These are phyloP conservation scores for Cystobasidiopsis lactophilus DNA, from an alignment of 768 basidiomycete species.

Conservation along the genomic window DNA sequence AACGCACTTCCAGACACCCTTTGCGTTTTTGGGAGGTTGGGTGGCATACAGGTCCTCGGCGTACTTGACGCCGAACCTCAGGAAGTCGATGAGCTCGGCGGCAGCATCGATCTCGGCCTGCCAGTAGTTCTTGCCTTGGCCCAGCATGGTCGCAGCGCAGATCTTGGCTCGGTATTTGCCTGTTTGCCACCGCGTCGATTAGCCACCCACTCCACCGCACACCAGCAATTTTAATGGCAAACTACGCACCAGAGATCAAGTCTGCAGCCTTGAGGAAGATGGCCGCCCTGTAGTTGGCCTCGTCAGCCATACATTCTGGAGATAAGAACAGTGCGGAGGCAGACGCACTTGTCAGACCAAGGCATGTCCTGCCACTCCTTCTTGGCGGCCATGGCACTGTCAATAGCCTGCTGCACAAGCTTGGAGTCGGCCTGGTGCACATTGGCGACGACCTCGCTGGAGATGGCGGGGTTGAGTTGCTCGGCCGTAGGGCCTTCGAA, in stretches of 20 bases:
- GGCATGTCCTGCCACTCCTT: slow-evolving; percentile 78
- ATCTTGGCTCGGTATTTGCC: slow-evolving; percentile 85
- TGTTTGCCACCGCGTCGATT: too few species aligned
- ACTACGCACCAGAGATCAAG: slow-evolving; percentile 43
- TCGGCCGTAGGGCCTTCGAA: slow-evolving; percentile 48
- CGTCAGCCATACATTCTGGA: not conserved
- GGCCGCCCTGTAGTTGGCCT: slow-evolving; percentile 38
- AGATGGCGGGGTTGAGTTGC: slow-evolving; percentile 28
- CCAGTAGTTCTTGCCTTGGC: slow-evolving; percentile 98
- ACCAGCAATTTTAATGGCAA: too few species aligned
- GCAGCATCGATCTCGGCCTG: slow-evolving; percentile 99
- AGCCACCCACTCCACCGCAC: too few species aligned
- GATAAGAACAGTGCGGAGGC: not conserved
- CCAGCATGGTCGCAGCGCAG: slow-evolving; percentile 88
- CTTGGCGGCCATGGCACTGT: slow-evolving; percentile 68
- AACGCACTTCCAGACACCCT: slow-evolving; percentile 81
- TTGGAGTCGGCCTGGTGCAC: slow-evolving; percentile 6
- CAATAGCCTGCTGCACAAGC: slow-evolving; percentile 49
- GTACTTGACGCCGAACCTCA: slow-evolving; percentile 88
- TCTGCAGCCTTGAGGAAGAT: slow-evolving; percentile 98
- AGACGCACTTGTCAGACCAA: slow-evolving; percentile 54
- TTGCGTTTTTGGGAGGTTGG: slow-evolving; percentile 67
- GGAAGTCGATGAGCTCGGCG: slow-evolving; percentile 87
- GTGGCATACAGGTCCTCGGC: slow-evolving; percentile 83
- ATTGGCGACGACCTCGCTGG: slow-evolving; percentile 1